Base-by-base conservation (phyloP, 495 filamentous ascomycete species). In the Neurospora tetrasperma region DNA sequence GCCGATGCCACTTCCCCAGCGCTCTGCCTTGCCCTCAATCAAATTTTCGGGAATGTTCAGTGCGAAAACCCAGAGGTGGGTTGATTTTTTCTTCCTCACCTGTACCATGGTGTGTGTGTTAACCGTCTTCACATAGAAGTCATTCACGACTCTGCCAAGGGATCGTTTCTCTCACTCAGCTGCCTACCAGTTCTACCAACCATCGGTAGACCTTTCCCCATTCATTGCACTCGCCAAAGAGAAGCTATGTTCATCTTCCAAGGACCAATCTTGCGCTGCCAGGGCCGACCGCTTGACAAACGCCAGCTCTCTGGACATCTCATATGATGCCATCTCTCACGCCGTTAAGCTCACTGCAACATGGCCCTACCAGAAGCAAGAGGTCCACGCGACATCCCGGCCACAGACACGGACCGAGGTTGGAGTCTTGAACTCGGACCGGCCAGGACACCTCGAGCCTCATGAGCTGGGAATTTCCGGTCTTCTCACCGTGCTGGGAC, bases 401-500 rank as follows among this genome's bases (percentile, higher is more conserved):
- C 69, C 76, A 18, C 62, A 83, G 16, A 69, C 71, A 70, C 62
- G 85, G 44, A 86, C 93, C 10, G 96, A 99, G 79, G 86, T 98
- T 38, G 96, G 96, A 18, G 85, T 98, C n/a, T 81, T 99, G 62
- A 88, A 86, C 8, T 82, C 85, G 9, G 92, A 96, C 76, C 83
- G 82, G 42, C 86, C 90, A 31, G 82, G 82, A 11, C 83, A 83
- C 38, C 81, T 86, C 66, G 90, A 93, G 72, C 79, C 86, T 0
- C 88, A 93, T 79, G 91, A 95, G 73, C 79, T 97, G 10, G 89
- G 90, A 48, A 84, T 98, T 66, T 91, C 90, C 8, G 96, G 96
- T 7, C 86, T 92, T 48, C 83, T 98, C 70, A 90, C 90, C 5
- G 92, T 95, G 11, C 82, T 98, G 1, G 93, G 93, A 66, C 85